These are phyloP conservation scores for Pyrenophora teres DNA, from an alignment of 2,329 filamentous ascomycete species.

Conservation along the genomic window DNA sequence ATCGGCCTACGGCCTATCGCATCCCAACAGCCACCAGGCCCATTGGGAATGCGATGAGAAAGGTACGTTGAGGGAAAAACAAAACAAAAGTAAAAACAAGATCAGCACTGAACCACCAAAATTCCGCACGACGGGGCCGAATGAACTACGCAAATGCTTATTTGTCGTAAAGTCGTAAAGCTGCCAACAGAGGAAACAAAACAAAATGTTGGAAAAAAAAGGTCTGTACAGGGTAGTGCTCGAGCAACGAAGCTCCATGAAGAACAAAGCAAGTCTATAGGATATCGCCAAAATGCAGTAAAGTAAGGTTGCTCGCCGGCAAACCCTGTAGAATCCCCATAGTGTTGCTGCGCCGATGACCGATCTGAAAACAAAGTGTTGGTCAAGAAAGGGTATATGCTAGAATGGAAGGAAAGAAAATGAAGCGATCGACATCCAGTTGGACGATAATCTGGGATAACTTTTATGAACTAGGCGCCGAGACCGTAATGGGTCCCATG, in stretches of 20 bases:
- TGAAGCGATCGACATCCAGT: constrained; percentile 14
- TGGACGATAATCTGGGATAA: constrained; percentile 15
- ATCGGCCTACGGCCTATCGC: neutral
- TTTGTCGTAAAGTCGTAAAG: constrained; percentile 29
- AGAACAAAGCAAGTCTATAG: constrained; percentile 34
- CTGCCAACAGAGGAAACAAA: constrained; percentile 15
- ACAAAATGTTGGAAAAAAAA: constrained; percentile 5
- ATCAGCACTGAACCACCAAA: constrained; percentile 26
- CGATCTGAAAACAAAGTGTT: constrained; percentile 17
- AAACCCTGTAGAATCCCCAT: constrained; percentile 9
- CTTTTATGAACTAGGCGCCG: constrained; percentile 10
- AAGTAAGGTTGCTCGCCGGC: constrained; percentile 24
- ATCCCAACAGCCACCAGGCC: constrained; percentile 3
- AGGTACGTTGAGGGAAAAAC: constrained; percentile 1
- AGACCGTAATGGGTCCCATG: constrained; percentile 6
- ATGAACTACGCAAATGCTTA: constrained; percentile 18
- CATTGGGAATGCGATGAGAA: constrained; percentile 12
- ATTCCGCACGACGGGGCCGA: constrained; percentile 7
- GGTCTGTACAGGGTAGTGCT: constrained; percentile 14
- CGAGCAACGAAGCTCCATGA: constrained; percentile 30
- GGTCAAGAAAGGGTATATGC: constrained; percentile 33
- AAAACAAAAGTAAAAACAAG: constrained; percentile 3
- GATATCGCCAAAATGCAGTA: constrained; percentile 35
- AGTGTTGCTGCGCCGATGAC: constrained; percentile 18
- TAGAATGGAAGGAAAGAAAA: constrained; percentile 11